These are phyloP conservation scores for Populus davidiana DNA, from an alignment of 345 rosid genomes.

Conservation along the genomic window DNA sequence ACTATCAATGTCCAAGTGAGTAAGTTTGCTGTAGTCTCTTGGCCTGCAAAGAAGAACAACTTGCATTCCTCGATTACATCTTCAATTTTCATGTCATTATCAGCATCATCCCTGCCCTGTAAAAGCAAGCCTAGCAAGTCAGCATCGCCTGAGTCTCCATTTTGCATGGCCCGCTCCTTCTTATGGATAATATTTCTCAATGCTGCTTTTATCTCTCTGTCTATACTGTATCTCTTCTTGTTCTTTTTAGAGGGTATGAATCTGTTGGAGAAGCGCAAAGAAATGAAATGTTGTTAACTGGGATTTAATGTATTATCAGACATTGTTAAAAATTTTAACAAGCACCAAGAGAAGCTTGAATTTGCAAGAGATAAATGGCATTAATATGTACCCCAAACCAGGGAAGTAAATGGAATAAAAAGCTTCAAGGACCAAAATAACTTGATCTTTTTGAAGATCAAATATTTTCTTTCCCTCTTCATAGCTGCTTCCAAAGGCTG, in stretches of 20 bases:
- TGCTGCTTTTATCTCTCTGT: slow-evolving; percentile 34
- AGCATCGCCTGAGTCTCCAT: slow-evolving; percentile 19
- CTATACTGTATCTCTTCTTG: slow-evolving; percentile 34
- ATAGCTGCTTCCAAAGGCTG: slow-evolving; percentile 54
- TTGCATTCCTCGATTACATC: slow-evolving; percentile 60
- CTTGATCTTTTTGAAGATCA: slow-evolving; percentile 37
- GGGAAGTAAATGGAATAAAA: slow-evolving; percentile 42
- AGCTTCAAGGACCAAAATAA: slow-evolving; percentile 34
- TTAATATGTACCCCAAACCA: slow-evolving; percentile 39
- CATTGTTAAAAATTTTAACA: no score
- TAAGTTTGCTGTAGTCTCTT: slow-evolving; percentile 53
- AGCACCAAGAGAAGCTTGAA: neutral
- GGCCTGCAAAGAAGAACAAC: slow-evolving; percentile 51
- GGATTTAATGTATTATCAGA: no score
- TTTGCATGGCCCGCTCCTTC: slow-evolving; percentile 34
- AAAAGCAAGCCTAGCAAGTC: slow-evolving; percentile 49
- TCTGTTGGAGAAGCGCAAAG: slow-evolving; percentile 11
- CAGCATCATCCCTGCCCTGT: slow-evolving; percentile 20
- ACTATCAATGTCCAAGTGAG: slow-evolving; percentile 49
- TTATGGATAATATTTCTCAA: slow-evolving; percentile 26
- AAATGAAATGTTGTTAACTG: no score
- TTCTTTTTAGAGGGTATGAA: slow-evolving; percentile 55
- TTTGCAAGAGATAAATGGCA: neutral
- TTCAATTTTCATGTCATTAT: slow-evolving; percentile 32
- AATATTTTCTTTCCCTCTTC: slow-evolving; percentile 53